Base-by-base conservation (phyloP, 1,284 basidiomycete species). In the Flammula alnicola region DNA sequence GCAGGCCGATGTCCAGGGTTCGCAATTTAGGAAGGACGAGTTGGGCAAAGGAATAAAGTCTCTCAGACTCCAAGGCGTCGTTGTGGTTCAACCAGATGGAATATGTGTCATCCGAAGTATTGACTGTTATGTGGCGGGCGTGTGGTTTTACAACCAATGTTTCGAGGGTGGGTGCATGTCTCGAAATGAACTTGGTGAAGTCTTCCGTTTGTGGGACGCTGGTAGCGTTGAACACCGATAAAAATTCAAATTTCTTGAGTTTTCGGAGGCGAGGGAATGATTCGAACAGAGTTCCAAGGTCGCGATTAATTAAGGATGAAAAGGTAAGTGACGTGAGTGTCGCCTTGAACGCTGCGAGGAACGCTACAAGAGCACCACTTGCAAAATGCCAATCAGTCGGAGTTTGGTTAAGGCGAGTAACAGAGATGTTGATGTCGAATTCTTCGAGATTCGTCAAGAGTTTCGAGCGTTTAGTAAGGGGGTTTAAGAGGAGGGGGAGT, bases 251-350 rank as follows among this genome's bases (percentile, higher is more conserved):
- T 4, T 43, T 55, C 20, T 20, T 52, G 16, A 66, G 55, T 11
- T 51, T 48, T 1, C 56, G 57, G 9, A 65, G 44, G 20, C 40
- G 41, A 1, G 47, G 54, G 19, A 63, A 44, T 1, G 35, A 14
- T 8, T 52, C 33, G 38, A 64, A 61, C 9, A 60, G 43, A n/a
- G 37, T 39, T 11, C 45, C 36, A 5, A 60, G 32, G 29, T 62
- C 49, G 38, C 45, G 44, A 4, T 33, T 17, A 8, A 48, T 33
- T 11, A 59, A 44, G 2, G 60, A 58, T 1, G 61, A 57, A 22
- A 66, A 46, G 1, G 50, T 51, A 11, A 66, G 33, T 5, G 55
- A 52, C 4, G 47, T 54, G 3, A 64, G 38, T n/a, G 52, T 57
- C 3, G 22, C n/a, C 12, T 48, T 54, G 49, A 61, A 57, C 12